Percentiles rank a stretch among this genome's conserved stretches.
These are phyloP conservation scores for Penicillium sclerotiorum DNA, from an alignment of 2,329 filamentous ascomycete species.

Conservation along the genomic window DNA sequence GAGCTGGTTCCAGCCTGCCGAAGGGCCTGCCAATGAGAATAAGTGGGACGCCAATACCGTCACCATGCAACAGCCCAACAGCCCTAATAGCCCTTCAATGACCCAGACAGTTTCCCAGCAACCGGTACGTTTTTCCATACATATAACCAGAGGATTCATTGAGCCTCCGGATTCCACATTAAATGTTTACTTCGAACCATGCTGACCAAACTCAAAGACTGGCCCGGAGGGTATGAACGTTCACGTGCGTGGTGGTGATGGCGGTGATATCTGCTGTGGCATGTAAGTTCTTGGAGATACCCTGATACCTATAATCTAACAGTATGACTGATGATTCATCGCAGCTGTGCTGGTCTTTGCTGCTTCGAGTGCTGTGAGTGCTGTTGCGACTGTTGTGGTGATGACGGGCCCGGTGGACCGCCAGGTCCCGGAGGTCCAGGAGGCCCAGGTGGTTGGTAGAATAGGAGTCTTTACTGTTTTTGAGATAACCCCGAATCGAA, in stretches of 20 bases:
- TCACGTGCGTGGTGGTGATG: conserved; percentile 16
- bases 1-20: conserved; percentile 9
- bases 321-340: not conserved
- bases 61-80: conserved; percentile 13
- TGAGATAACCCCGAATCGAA: not conserved
- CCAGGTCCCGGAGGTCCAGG: not conserved
- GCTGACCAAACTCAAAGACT: conserved; percentile 1
- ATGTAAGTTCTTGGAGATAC: conserved; percentile 10
- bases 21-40: conserved; percentile 8
- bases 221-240: conserved; percentile 10
- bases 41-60: conserved; percentile 16
- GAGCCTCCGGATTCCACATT: too few species aligned
- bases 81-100: conserved; percentile 11
- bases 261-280: conserved; percentile 17
- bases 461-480: too few species aligned
- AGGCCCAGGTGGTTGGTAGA: not conserved
- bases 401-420: not conserved
- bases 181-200: too few species aligned
- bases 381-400: conserved; percentile 2
- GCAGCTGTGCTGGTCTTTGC: conserved; percentile 16
- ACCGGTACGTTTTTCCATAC: conserved; percentile 9
- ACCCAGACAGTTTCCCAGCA: conserved; percentile 13
- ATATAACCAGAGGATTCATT: too few species aligned
- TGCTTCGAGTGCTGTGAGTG: conserved; percentile 16
- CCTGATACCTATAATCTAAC: not conserved